Evolutionary conservation across 768 basidiomycete species (phyloP), one percentile per base, ranked within the genome.

Genomic region (Trametes cubensis): DNA sequence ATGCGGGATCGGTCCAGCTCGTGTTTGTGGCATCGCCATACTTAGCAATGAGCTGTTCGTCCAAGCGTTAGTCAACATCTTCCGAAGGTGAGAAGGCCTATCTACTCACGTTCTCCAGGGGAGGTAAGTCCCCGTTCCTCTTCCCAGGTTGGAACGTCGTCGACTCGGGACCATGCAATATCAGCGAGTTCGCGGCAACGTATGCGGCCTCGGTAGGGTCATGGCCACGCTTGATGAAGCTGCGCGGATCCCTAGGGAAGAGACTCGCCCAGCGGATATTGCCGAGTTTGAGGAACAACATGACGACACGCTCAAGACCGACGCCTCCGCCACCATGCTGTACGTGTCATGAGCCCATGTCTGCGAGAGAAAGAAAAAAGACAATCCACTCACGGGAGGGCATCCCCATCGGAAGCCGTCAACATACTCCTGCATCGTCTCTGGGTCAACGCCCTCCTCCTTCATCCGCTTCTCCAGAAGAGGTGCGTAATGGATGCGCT

Each of bases 161-260:
- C 23, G 69, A 64, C 61, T 70, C 70, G 6, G 74, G 73, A 1
- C 74, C 74, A 49, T 70, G 66, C 28, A 74, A 51, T 23, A 75
- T 67, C 55, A 67, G 61, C 26, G 62, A 55, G 57, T 68, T 67
- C 7, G 74, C 71, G 1, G 68, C 64, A 5, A 56, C 46, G 63
- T 67, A 61, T 11, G 65, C 55, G 3, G 67, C 69, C 58, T 73
- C 70, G 0, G 58, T 62, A 7, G 69, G 67, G 38, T 72, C 70
- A 50, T 69, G 63, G 3, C 68, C 71, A 34, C 55, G 56, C 64
- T 62, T 66, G 53, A 62, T 15, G 83, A 98, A 80, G 59, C 95
- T 84, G 78, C 91, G 95, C 49, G 97, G 97, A 78, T 99, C 97
- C 67, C 97, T 85, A 14, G 97, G 97, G 86, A 98, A 97, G 70